Base-by-base conservation (phyloP, 148 eudicot species). In the Rhododendron ferrugineum region DNA sequence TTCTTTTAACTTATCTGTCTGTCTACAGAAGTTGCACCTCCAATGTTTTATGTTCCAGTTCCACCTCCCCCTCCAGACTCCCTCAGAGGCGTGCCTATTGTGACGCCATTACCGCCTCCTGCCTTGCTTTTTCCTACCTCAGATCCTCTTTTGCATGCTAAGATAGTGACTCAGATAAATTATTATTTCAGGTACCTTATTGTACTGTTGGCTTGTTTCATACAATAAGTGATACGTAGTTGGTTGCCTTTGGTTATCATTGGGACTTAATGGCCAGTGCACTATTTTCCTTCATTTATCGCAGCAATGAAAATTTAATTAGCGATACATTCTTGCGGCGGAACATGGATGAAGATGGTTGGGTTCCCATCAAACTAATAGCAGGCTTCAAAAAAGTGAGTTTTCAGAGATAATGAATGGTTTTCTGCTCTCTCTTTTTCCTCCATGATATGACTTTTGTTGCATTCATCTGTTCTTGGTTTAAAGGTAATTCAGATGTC, bases 311-410 rank as follows among this genome's bases (percentile, higher is more conserved):
- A 6, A 96, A 96, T 84, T 82, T 95, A 88, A 86, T 95, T 80
- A 94, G 87, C 79, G 99, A 96, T 88, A 91, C 90, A 81, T 96
- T 30, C 89, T 88, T 95, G 90, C 92, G 99, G 84, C 81, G 75
- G 66, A 90, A 92, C 83, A 96, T 96, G 99, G 97, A 96, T 88
- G 90, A 86, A 73, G 88, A 95, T 70, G 99, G 98, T 40, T 96
- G 99, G 99, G 99, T 96, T 90, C 85, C 94, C 68, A 87, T 95
- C 87, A 75, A 87, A 36, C 85, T 93, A 37, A 93, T 96, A 78
- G 96, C 99, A 49, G 85, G 88, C 79, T 96, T 96, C 88, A 93
- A 91, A 54, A 92, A 90, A 76, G 99, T 96, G 87, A 90, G 95
- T 82, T 86, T 81, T 42, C 15, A 4, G 77, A 82, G 23, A 77